Conservation (phyloP, 192 early-diverging fungal genomes). For the Spizellomyces sp. region DNA sequence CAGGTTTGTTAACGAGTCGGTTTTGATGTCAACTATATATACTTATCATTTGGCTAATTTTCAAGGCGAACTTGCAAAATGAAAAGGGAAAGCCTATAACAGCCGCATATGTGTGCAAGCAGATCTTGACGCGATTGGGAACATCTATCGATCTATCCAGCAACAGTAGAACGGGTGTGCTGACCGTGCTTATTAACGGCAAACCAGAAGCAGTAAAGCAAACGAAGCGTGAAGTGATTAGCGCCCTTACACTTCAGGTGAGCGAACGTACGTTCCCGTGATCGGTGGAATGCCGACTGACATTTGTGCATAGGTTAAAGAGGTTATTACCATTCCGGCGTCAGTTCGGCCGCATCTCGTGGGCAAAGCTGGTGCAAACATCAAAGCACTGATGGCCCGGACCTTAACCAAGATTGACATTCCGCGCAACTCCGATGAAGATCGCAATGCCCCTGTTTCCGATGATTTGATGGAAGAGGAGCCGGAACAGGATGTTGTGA, state of each 20-base stretch:
- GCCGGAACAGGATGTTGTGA: conserved; percentile 30
- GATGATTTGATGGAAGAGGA: conserved; percentile 37
- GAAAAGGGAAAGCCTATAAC: conserved; percentile 38
- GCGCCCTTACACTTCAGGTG: conserved; percentile 31
- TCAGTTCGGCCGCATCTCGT: conserved; percentile 81
- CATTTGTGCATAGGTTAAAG: conserved; percentile 35
- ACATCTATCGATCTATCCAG: conserved; percentile 86
- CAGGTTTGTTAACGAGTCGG: conserved; percentile 34
- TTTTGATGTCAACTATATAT: neutral
- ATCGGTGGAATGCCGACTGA: neutral
- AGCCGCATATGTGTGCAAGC: conserved; percentile 40
- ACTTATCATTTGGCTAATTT: neutral
- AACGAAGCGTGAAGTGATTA: conserved; percentile 77
- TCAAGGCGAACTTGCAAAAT: conserved; percentile 21
- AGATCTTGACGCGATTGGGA: conserved; percentile 27
- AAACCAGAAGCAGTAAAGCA: conserved; percentile 73
- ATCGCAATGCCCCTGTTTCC: conserved; percentile 23
- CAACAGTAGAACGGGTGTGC: conserved; percentile 65
- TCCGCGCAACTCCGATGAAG: conserved; percentile 50
- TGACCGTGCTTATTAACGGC: conserved; percentile 86
- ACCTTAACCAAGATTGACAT: conserved; percentile 79
- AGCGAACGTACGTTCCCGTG: neutral
- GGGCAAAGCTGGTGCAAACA: conserved; percentile 78
- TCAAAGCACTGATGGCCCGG: conserved; percentile 72
- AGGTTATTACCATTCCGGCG: conserved; percentile 69